Evolutionary conservation across 2,329 filamentous ascomycete genomes (phyloP), one percentile per base, ranked within the genome.

Genomic region (Penicillium nordicum): DNA sequence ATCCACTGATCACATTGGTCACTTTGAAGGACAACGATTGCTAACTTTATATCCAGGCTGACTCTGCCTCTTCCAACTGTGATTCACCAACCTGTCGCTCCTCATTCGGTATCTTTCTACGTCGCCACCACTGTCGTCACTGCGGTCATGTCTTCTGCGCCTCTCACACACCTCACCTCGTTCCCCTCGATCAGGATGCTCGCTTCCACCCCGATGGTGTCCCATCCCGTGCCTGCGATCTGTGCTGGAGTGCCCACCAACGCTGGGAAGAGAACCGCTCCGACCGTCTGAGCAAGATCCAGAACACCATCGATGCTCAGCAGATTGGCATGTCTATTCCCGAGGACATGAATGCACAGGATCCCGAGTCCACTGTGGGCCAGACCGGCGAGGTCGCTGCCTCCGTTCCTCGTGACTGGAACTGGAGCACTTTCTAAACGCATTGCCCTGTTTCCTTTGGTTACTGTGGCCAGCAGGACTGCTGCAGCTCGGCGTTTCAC

Each of bases 121-220:
- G 85, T 49, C 83, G 84, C 56, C 85, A 88, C 67, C 85, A 88
- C 72, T 88, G 85, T 72, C 82, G 85, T 56, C 84, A 85, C 64
- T 88, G 85, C 63, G 85, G 85, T 42, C 81, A 85, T 64, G 81
- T 88, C 65, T 87, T 86, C 68, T 88, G 85, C 73, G 79, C 80
- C 57, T 76, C 79, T 34, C 84, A 88, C 73, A 82, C 81, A 48
- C 75, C 78, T 44, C 77, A 81, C 66, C 72, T 75, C 47, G 82
- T 87, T 11, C 82, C 82, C 8, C 81, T 88, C 16, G 84, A 87
- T 65, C 85, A 87, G 71, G 77, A 84, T 55, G 85, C 85, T 16
- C 80, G 81, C 54, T 86, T 86, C 72, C 84, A 87, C 62, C 82
- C 84, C 0, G 74, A 84, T 18, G 85, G 84, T 6, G 72, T 75